Conservation (phyloP, 495 filamentous ascomycete species). For the Opeltia flavorubescens region DNA sequence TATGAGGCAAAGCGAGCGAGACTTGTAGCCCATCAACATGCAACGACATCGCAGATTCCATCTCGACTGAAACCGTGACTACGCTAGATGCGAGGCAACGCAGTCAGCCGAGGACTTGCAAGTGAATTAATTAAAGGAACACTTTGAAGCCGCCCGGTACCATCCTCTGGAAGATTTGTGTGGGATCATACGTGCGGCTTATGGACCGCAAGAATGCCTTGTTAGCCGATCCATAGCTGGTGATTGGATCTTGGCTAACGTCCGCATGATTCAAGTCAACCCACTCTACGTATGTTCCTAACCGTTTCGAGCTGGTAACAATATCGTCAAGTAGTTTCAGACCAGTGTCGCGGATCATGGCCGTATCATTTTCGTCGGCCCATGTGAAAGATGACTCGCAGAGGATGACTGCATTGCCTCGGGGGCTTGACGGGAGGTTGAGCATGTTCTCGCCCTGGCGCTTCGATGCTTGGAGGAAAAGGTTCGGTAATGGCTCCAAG, state of each 20-base stretch:
- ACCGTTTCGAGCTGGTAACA: conserved; percentile 22
- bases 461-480: conserved; percentile 1
- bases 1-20: too few relatives aligned
- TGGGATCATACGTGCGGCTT: conserved; percentile 24
- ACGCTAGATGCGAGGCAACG: too few relatives aligned
- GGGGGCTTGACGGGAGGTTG: conserved; percentile 4
- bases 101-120: too few relatives aligned
- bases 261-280: conserved; percentile 40
- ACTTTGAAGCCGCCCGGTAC: conserved; percentile 30
- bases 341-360: background rate
- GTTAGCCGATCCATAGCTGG: conserved; percentile 22
- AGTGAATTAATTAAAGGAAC: too few relatives aligned
- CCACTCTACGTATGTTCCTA: conserved; percentile 33
- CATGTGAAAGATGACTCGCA: background rate
- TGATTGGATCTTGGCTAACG: conserved; percentile 24
- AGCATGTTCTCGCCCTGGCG: conserved; percentile 7
- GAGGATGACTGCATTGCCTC: background rate
- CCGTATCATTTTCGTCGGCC: background rate
- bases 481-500: conserved; percentile 13
- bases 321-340: conserved; percentile 1
- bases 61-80: too few relatives aligned
- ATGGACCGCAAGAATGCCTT: conserved; percentile 18
- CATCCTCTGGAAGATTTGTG: conserved; percentile 21
- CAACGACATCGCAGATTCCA: too few relatives aligned
- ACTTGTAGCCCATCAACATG: too few relatives aligned